Evolutionary conservation across 306 rosid genomes (phyloP).

Genomic region (Calophaca sinica): DNA sequence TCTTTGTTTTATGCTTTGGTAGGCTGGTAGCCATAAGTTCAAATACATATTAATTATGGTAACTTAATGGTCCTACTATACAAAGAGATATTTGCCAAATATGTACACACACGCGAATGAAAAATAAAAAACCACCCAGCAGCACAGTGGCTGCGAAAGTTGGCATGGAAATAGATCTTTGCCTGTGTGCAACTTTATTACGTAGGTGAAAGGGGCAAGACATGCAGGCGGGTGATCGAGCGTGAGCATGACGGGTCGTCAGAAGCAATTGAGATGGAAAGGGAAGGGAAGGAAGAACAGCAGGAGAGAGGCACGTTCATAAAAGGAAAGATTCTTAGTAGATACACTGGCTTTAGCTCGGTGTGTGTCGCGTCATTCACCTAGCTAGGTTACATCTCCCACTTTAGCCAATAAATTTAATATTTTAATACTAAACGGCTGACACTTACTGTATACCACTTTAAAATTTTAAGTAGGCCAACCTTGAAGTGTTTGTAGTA

Average conservation of each 20-base stretch:
- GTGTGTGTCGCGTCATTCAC: too few relatives aligned
- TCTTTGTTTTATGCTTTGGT: slow-evolving; percentile 8
- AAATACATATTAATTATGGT: slow-evolving; percentile 9
- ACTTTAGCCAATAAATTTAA: too few relatives aligned
- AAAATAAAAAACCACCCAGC: neutral
- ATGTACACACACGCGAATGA: neutral
- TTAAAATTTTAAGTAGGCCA: too few relatives aligned
- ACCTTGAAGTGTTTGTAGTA: too few relatives aligned
- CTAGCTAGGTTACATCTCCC: too few relatives aligned
- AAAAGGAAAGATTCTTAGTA: too few relatives aligned
- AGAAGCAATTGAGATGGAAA: slow-evolving; percentile 49
- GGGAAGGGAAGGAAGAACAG: neutral
- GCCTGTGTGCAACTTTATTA: slow-evolving; percentile 52
- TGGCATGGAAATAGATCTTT: slow-evolving; percentile 41
- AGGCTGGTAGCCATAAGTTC: neutral
- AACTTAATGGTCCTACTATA: neutral
- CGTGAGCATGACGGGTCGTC: slow-evolving; percentile 63
- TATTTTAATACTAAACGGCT: too few relatives aligned
- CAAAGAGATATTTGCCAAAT: slow-evolving; percentile 28
- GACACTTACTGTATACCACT: too few relatives aligned
- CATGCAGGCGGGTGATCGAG: slow-evolving; percentile 72
- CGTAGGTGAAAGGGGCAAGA: slow-evolving; percentile 80
- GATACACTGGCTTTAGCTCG: too few relatives aligned
- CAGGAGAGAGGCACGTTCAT: neutral
- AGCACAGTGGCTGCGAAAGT: slow-evolving; percentile 27